These are phyloP conservation scores for Heracleum sosnowskyi DNA, from an alignment of 129 eudicot genomes.

Conservation along the genomic window DNA sequence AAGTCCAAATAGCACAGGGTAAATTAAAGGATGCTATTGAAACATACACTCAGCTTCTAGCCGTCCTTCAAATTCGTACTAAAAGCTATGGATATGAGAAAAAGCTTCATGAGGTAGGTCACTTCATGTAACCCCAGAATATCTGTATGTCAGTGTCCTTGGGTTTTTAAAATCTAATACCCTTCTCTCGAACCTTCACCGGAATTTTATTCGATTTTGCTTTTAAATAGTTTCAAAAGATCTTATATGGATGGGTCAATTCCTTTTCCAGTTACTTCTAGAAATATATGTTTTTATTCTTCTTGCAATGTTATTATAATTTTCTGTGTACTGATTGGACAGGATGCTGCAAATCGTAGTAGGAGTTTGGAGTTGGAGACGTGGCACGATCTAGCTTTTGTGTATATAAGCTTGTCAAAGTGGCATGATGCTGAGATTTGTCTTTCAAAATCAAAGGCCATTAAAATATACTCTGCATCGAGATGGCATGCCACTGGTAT, in stretches of 20 bases:
- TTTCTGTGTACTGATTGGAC: slow-evolving; percentile 4
- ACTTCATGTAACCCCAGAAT: neutral
- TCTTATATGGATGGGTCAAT: neutral
- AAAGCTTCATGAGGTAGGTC: slow-evolving; percentile 37
- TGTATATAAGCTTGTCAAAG: slow-evolving; percentile 59
- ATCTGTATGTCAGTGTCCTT: neutral
- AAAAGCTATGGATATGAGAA: slow-evolving; percentile 54
- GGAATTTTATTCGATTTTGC: neutral
- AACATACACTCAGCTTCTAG: slow-evolving; percentile 81
- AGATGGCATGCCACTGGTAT: slow-evolving; percentile 80
- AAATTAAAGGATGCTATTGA: slow-evolving; percentile 56
- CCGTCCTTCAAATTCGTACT: slow-evolving; percentile 59
- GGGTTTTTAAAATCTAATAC: neutral
- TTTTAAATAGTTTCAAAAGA: neutral
- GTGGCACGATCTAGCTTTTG: slow-evolving; percentile 79
- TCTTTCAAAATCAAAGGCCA: slow-evolving; percentile 58
- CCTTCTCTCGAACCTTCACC: neutral
- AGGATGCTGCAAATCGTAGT: slow-evolving; percentile 33
- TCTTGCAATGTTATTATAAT: neutral
- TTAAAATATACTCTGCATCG: slow-evolving; percentile 47
- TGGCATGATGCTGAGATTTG: slow-evolving; percentile 78
- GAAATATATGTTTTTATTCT: neutral
- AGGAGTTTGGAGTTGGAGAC: slow-evolving; percentile 63
- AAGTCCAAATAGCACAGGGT: slow-evolving; percentile 72
- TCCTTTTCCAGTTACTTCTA: neutral